Evolutionary conservation across 1,139 yeast species (phyloP), one percentile per base, ranked within the genome.

Genomic region (Chernovozyma sophiae-reginae): DNA sequence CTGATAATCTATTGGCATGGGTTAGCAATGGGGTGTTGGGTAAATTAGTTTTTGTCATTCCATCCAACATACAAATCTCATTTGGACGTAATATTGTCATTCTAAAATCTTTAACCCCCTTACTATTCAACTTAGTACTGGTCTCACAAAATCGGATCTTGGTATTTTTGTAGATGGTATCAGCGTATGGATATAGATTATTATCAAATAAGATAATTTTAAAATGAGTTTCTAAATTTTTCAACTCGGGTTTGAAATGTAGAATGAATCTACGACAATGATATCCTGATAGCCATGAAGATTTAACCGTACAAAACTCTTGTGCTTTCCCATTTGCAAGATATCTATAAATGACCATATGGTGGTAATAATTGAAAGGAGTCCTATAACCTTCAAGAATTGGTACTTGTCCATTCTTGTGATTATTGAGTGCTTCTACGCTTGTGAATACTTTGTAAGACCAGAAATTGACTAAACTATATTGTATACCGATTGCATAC

Each of bases 91-190:
- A 31, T n/a, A 35, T 14, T 12, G 35, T 31, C 36, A 43, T 25
- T 10, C 27, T 22, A 32, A 41, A 35, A 16, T 38, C 36, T 5
- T 26, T 15, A n/a, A 30, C 26, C n/a, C 36, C 34, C 8, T 30
- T 16, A 6, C 23, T 22, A 10, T 25, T 19, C 18, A 15, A 32
- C 12, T 36, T 31, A 4, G 47, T 37, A 6, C 43, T 24, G 10
- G 42, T 39, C 14, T 46, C 46, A 19, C 36, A 29, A 43, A 47
- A 45, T 17, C 49, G 28, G 13, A 45, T 18, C 25, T 36, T 32
- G 11, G 39, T 42, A 4, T 41, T 39, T 22, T 43, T 43, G 43
- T 42, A 46, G n/a, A 38, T 18, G 4, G 43, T 36, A 32, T 46
- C 49, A 4, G 49, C 41, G 31, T 35, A 46, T 5, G 39, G 31